Evolutionary conservation across 208 protist species (phyloP), one percentile per base, ranked within the genome.

Genomic region (Hexamita inflata): DNA sequence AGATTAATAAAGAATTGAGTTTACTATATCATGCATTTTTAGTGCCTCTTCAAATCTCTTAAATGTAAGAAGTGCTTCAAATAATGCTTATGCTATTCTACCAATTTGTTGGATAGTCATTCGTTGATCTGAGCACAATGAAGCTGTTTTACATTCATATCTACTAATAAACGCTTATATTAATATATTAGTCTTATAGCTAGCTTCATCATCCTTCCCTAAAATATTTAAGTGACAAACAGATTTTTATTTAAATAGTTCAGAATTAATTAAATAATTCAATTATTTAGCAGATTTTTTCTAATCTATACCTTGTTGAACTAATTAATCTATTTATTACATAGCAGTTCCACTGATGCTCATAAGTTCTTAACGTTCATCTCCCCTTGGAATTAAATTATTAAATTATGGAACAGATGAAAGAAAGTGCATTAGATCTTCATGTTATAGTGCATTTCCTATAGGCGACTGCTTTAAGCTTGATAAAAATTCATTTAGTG

Each of bases 341-440:
- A 53, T 24, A 19, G 19, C 4, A 4, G 4, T 0, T 78, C 49
- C 59, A 68, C 75, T 30, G 29, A 58, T 32, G 80, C 28, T 15
- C 73, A 42, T 64, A 75, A 87, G 30, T 95, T 78, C 70, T 89
- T 84, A 73, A 89, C 82, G 39, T 70, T 84, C 70, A 35, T 84
- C 77, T 15, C 81, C 45, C 26, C 75, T 40, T 4, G 64, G 28
- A 53, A 75, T 73, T 40, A 97, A 87, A 82, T 96, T 90, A 66
- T 92, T 85, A 83, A 97, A 98, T 82, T 98, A 94, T 59, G 77
- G 83, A n/a, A 90, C 88, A 40, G 88, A 85, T 0, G 89, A 85
- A 0, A 95, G 80, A 1, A 95, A 73, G 65, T 89, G 88, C 67
- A 98, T 85, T 1, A 95, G 84, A 7, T 92, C 83, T n/a, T 88